Percentiles rank a stretch among this genome's conserved stretches.
Evolutionary conservation across 805 yeast genomes (phyloP).

Genomic region (Myxozyma neglecta): DNA sequence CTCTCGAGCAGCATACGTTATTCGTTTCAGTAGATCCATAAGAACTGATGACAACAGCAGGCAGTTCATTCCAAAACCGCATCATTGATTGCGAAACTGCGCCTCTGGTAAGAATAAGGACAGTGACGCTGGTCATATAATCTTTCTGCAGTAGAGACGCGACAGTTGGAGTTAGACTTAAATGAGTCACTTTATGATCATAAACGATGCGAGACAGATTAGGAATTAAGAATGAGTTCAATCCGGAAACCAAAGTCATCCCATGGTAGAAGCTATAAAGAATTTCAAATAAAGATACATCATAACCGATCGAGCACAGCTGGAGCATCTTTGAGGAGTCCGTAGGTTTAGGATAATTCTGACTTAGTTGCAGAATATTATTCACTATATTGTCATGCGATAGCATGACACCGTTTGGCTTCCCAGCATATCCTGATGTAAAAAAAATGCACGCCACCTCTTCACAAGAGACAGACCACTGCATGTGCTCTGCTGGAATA

Average conservation of each 20-base stretch:
- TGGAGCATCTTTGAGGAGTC: conserved; percentile 27
- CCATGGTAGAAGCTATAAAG: conserved; percentile 21
- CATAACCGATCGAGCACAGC: conserved; percentile 33
- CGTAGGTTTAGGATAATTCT: conserved; percentile 17
- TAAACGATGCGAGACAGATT: conserved; percentile 19
- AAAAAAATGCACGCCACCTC: conserved; percentile 30
- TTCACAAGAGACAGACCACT: background rate
- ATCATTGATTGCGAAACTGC: conserved; percentile 1
- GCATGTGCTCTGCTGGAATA: background rate
- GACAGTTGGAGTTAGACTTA: conserved; percentile 40
- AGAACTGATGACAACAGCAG: conserved; percentile 28
- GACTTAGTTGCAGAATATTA: conserved; percentile 23
- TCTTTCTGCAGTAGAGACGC: conserved; percentile 90
- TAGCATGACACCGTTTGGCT: conserved; percentile 34
- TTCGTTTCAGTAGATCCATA: conserved; percentile 36
- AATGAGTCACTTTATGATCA: conserved; percentile 23
- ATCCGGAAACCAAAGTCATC: conserved; percentile 28
- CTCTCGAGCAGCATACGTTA: conserved; percentile 28
- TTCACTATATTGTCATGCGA: conserved; percentile 33
- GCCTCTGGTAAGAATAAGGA: conserved; percentile 19
- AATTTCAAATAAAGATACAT: conserved; percentile 35
- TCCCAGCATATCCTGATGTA: conserved; percentile 36
- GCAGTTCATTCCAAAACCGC: conserved; percentile 5
- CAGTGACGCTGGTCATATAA: conserved; percentile 25
- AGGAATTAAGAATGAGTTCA: conserved; percentile 19